Conservation (phyloP, 2,329 filamentous ascomycete genomes). For the Fusarium sp. region DNA sequence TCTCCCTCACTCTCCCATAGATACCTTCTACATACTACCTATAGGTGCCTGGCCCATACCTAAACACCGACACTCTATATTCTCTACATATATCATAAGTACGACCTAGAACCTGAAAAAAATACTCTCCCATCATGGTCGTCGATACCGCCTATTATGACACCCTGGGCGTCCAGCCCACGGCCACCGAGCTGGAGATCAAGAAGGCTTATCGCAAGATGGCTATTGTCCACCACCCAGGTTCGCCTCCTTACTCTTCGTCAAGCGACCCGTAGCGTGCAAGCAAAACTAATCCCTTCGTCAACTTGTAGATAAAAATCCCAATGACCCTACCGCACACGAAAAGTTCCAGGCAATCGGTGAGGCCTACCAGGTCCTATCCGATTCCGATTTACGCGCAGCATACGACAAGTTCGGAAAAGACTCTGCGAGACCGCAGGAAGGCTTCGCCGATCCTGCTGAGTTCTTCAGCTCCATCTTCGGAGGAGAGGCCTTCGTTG, state of each 20-base stretch:
- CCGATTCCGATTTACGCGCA: slow-evolving; percentile 85
- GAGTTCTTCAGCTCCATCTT: slow-evolving; percentile 99
- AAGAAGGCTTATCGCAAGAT: slow-evolving; percentile 97
- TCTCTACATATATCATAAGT: slow-evolving; percentile 13
- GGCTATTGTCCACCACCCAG: slow-evolving; percentile 92
- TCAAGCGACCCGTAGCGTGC: not conserved
- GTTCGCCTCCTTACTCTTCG: slow-evolving; percentile 57
- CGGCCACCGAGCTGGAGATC: slow-evolving; percentile 90
- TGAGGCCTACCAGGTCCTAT: slow-evolving; percentile 83
- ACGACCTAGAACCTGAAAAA: slow-evolving; percentile 26
- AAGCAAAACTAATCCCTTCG: slow-evolving; percentile 13
- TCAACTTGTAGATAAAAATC: slow-evolving; percentile 85
- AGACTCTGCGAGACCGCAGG: slow-evolving; percentile 89
- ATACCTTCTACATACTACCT: not conserved
- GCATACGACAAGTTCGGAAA: slow-evolving; percentile 98
- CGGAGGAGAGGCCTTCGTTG: slow-evolving; percentile 92
- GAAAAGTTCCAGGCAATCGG: slow-evolving; percentile 92
- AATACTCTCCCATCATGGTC: slow-evolving; percentile 73
- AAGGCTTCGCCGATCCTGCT: slow-evolving; percentile 93
- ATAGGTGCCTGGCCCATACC: slow-evolving; percentile 12
- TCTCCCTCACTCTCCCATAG: slow-evolving; percentile 1
- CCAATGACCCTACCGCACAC: slow-evolving; percentile 92
- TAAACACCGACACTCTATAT: slow-evolving; percentile 15
- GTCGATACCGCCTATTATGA: slow-evolving; percentile 92
- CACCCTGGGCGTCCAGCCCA: slow-evolving; percentile 84